These are phyloP conservation scores for Seiridium unicorne DNA, from an alignment of 2,329 filamentous ascomycete genomes.

Conservation along the genomic window DNA sequence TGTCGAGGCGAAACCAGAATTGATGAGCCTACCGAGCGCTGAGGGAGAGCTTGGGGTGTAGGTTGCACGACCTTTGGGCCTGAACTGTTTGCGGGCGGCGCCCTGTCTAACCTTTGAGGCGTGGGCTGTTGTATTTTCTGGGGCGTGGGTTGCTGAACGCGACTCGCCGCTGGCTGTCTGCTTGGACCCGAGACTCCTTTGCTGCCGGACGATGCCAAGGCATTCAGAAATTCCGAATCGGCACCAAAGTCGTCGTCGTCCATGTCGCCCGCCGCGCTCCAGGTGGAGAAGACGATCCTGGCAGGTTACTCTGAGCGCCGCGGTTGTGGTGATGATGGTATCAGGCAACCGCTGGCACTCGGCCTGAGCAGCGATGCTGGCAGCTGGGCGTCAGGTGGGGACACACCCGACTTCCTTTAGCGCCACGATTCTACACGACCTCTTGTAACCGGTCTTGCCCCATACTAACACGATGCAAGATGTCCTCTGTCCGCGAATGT, in stretches of 20 bases:
- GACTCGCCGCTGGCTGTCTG: constrained; percentile 14
- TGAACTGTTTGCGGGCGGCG: constrained; percentile 37
- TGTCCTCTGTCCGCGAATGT: no score
- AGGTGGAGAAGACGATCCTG: no score
- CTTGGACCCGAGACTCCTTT: constrained; percentile 18
- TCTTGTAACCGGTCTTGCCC: no score
- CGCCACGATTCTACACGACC: no score
- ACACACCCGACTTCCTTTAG: no score
- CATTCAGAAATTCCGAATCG: constrained; percentile 38
- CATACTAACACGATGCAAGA: no score
- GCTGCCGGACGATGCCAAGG: constrained; percentile 27
- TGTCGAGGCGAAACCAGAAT: constrained; percentile 91
- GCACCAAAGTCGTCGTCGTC: constrained; percentile 45
- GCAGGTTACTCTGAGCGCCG: no score
- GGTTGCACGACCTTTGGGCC: constrained; percentile 73
- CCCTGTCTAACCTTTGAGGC: constrained; percentile 42
- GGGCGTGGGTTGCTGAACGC: constrained; percentile 39
- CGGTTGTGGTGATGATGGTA: no score
- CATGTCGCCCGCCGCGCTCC: constrained; percentile 16
- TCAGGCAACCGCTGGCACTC: no score
- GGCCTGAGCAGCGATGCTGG: no score
- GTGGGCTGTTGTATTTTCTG: constrained; percentile 39
- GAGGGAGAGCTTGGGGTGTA: constrained; percentile 79
- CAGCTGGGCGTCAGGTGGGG: no score
- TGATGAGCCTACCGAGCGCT: constrained; percentile 63